Percentiles rank a stretch among this genome's conserved stretches.
phyloP scores from a whole-genome alignment of 441 rosid species.

The Populus trichocarpa region DNA sequence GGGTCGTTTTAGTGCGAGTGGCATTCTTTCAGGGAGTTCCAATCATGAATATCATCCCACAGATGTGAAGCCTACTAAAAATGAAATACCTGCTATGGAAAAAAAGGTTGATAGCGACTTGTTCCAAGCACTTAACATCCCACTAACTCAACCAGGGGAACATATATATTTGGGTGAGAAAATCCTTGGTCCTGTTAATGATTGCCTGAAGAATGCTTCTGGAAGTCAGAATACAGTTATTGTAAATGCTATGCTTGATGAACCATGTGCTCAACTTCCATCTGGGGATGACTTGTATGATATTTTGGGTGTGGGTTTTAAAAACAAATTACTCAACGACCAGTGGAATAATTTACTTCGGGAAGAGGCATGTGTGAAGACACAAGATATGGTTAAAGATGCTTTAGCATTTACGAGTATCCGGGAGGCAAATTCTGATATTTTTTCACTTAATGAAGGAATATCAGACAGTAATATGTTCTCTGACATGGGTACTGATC shows the following conservation, averaged over 20 bases:
- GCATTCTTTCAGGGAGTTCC: constrained; percentile 26
- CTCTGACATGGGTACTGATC: constrained; percentile 45
- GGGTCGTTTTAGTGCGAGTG: constrained; percentile 19
- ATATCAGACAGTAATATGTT: constrained; percentile 32
- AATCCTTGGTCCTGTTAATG: constrained; percentile 16
- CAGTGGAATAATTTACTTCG: constrained; percentile 29
- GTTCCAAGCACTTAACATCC: constrained; percentile 27
- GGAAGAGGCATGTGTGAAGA: constrained; percentile 25
- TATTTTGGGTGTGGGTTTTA: constrained; percentile 70
- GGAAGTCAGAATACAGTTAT: constrained; percentile 28
- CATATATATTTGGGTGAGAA: constrained; percentile 20
- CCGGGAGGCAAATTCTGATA: constrained; percentile 33
- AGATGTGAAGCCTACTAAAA: constrained; percentile 21
- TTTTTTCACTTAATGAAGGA: constrained; percentile 36
- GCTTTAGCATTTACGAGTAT: constrained; percentile 31
- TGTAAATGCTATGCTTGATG: constrained; percentile 23
- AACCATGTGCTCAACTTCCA: constrained; percentile 31
- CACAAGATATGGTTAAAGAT: constrained; percentile 35
- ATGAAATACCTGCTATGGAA: constrained; percentile 24
- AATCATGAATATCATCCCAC: constrained; percentile 11
- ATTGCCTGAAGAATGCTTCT: constrained; percentile 26
- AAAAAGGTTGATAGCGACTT: constrained; percentile 27
- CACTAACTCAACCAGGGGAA: constrained; percentile 17
- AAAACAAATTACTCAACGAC: constrained; percentile 44
- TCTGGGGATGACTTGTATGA: constrained; percentile 79